Conservation (phyloP, 805 yeast species). For the Metschnikowia colocasiae region DNA sequence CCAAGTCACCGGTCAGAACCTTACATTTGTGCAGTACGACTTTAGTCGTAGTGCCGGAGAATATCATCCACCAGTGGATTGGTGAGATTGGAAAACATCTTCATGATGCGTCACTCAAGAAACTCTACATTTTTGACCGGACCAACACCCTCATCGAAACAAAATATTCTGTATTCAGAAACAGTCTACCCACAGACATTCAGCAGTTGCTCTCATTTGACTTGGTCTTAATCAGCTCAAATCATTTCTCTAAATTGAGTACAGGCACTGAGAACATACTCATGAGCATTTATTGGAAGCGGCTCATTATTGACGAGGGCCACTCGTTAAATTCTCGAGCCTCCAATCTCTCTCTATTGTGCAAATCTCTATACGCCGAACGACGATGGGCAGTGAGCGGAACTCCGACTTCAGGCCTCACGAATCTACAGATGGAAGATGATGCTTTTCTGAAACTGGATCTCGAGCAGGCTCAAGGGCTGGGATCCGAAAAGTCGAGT, state of each 20-base stretch:
- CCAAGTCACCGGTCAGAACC: conserved; percentile 19
- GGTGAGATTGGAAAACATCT: conserved; percentile 57
- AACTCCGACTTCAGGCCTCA: conserved; percentile 70
- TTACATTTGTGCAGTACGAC: conserved; percentile 50
- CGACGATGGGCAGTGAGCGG: conserved; percentile 75
- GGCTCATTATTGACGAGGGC: conserved; percentile 74
- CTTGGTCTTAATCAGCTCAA: conserved; percentile 47
- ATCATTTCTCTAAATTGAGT: conserved; percentile 36
- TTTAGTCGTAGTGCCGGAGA: conserved; percentile 61
- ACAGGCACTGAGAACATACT: conserved; percentile 31
- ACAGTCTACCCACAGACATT: conserved; percentile 23
- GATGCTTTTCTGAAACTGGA: background rate
- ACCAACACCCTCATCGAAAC: background rate
- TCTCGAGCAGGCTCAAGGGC: background rate
- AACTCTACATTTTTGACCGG: conserved; percentile 31
- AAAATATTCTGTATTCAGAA: conserved; percentile 16
- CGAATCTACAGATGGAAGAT: conserved; percentile 48
- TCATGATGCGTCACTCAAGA: conserved; percentile 31
- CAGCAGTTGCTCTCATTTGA: conserved; percentile 44
- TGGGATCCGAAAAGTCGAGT: conserved; percentile 5
- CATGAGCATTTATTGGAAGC: conserved; percentile 54
- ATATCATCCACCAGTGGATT: conserved; percentile 63
- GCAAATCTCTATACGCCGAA: conserved; percentile 50
- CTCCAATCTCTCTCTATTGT: conserved; percentile 47
- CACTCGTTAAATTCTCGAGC: conserved; percentile 56